Conservation (phyloP, 75 land plant genomes). For the Pinus taeda region DNA sequence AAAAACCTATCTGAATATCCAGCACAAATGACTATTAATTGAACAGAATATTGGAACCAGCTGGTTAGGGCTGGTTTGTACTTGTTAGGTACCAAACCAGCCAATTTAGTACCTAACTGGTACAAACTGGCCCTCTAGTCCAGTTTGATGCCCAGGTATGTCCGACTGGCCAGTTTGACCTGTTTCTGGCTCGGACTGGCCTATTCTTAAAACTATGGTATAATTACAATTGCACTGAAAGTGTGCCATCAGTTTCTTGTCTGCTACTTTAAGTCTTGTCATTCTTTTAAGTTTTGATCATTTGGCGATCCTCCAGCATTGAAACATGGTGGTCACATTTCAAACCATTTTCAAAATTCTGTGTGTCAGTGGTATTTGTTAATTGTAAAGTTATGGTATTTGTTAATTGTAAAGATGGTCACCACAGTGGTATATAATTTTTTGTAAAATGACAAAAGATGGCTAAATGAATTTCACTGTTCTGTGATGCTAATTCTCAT, state of each 20-base stretch:
- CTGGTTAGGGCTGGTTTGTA: too few species aligned
- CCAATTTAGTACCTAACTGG: too few species aligned
- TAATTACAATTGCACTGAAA: neutral
- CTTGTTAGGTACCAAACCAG: too few species aligned
- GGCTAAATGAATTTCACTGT: neutral
- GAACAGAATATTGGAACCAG: too few species aligned
- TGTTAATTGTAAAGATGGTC: neutral
- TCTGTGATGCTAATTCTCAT: neutral
- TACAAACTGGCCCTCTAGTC: too few species aligned
- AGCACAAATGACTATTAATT: too few species aligned
- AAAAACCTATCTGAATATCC: too few species aligned
- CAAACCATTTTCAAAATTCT: neutral
- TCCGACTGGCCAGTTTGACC: too few species aligned
- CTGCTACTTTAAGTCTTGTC: neutral
- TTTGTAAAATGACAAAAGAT: neutral
- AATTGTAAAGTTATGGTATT: neutral
- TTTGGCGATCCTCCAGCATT: neutral
- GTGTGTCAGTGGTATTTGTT: neutral
- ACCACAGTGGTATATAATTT: neutral
- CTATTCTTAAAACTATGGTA: too few species aligned
- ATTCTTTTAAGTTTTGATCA: neutral
- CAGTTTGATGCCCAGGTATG: too few species aligned
- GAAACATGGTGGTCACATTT: constrained; percentile 2
- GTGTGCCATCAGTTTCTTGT: neutral
- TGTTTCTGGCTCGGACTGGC: too few species aligned